phyloP scores from a whole-genome alignment of 768 basidiomycete genomes.

The Obba rivulosa region DNA sequence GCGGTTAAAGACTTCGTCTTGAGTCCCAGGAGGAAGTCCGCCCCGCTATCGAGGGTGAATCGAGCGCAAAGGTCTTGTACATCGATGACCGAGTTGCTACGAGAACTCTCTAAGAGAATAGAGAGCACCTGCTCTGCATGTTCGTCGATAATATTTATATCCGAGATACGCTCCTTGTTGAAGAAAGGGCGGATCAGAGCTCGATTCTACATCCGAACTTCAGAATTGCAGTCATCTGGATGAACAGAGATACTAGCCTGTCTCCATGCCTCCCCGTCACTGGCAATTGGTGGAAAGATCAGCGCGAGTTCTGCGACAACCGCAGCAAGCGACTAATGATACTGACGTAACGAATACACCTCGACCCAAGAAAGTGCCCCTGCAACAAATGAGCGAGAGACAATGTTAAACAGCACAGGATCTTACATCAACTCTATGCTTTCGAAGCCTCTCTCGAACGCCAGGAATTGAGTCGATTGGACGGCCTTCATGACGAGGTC shows the following conservation, averaged over 20 bases:
- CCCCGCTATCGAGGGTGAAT: constrained; percentile 51
- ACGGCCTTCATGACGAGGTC: background rate
- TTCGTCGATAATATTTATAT: constrained; percentile 23
- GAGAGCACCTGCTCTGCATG: background rate
- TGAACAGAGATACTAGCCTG: too few species aligned
- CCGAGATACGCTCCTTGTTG: constrained; percentile 21
- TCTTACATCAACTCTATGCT: background rate
- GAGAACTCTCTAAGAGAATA: background rate
- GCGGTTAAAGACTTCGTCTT: constrained; percentile 33
- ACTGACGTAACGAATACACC: background rate
- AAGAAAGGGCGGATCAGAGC: constrained; percentile 71
- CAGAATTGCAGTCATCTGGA: too few species aligned
- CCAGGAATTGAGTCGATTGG: background rate
- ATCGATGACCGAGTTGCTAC: background rate
- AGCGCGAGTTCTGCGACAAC: too few species aligned
- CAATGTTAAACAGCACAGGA: background rate
- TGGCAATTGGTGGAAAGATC: too few species aligned
- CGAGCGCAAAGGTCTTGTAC: constrained; percentile 1
- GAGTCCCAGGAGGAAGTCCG: constrained; percentile 46
- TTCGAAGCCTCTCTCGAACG: background rate
- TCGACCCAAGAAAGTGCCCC: background rate
- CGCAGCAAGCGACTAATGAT: background rate
- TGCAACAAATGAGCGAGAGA: background rate
- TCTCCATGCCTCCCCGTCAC: too few species aligned
- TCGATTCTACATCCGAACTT: constrained; percentile 29